These are phyloP conservation scores for Candida silvatica DNA, from an alignment of 805 yeast species.

Conservation along the genomic window DNA sequence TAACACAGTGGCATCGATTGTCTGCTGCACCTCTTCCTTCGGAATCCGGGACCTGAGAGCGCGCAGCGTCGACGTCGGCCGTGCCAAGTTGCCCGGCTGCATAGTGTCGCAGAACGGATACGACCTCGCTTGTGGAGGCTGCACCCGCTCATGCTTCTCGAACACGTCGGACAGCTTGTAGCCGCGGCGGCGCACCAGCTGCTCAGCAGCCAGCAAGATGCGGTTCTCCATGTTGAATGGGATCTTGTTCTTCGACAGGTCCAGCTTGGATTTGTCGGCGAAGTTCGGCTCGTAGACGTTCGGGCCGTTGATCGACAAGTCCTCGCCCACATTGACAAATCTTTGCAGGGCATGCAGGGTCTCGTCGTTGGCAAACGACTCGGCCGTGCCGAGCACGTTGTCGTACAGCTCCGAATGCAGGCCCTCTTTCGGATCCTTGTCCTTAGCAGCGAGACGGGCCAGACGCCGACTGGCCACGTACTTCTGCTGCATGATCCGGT, in stretches of 20 bases:
- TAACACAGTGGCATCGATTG: conserved; percentile 18
- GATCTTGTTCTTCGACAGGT: conserved; percentile 18
- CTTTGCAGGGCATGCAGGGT: too few species aligned
- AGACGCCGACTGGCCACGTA: too few species aligned
- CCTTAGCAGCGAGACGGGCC: too few species aligned
- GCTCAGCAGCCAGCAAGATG: conserved; percentile 20
- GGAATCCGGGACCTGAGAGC: conserved; percentile 10
- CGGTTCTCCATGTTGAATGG: conserved; percentile 20
- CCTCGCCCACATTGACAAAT: too few species aligned
- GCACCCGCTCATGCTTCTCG: conserved; percentile 7
- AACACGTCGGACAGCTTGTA: conserved; percentile 10
- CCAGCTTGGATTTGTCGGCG: conserved; percentile 13
- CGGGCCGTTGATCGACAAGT: too few species aligned
- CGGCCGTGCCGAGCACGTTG: too few species aligned
- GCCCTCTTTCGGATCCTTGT: too few species aligned
- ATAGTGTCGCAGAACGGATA: conserved; percentile 21
- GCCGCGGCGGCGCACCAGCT: conserved; percentile 16
- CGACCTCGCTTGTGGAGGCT: conserved; percentile 11
- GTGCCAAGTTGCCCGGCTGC: conserved; percentile 11
- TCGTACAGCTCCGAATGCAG: too few species aligned
- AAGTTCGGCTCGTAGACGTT: not conserved
- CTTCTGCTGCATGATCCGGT: too few species aligned
- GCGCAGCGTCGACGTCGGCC: conserved; percentile 9
- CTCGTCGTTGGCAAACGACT: too few species aligned
- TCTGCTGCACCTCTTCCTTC: conserved; percentile 11